Conservation (phyloP, 768 basidiomycete species). For the Fibroporia radiculosa region DNA sequence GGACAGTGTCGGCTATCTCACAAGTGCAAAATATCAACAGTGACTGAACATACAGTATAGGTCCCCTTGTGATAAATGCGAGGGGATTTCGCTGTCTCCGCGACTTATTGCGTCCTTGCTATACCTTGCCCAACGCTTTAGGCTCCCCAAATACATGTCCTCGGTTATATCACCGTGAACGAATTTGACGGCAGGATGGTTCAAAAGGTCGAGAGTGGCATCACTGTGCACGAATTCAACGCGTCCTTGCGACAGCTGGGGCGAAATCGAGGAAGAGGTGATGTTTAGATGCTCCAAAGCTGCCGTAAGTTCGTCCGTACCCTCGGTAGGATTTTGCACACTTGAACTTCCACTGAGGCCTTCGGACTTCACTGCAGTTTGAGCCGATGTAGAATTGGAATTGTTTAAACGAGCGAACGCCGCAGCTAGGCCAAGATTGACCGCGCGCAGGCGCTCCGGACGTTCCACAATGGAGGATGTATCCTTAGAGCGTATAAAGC, state of each 20-base stretch:
- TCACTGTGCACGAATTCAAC: conserved; percentile 46
- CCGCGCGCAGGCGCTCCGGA: conserved; percentile 81
- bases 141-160: conserved; percentile 58
- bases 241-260: conserved; percentile 16
- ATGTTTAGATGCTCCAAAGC: conserved; percentile 31
- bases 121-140: conserved; percentile 50
- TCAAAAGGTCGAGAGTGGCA: conserved; percentile 46
- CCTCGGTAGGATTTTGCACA: neutral
- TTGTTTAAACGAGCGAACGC: conserved; percentile 66
- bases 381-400: neutral
- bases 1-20: conserved; percentile 27
- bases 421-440: conserved; percentile 75
- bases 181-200: conserved; percentile 61
- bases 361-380: neutral
- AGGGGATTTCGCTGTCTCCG: conserved; percentile 71
- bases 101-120: conserved; percentile 53
- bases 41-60: conserved; percentile 61
- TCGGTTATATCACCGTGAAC: conserved; percentile 64
- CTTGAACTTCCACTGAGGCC: neutral
- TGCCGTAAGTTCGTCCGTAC: conserved; percentile 34
- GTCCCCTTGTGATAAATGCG: conserved; percentile 65
- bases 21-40: neutral
- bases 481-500: conserved; percentile 72
- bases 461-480: conserved; percentile 78
- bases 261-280: neutral